These are phyloP conservation scores for Arctostaphylos glauca DNA, from an alignment of 148 eudicot genomes.

Conservation along the genomic window DNA sequence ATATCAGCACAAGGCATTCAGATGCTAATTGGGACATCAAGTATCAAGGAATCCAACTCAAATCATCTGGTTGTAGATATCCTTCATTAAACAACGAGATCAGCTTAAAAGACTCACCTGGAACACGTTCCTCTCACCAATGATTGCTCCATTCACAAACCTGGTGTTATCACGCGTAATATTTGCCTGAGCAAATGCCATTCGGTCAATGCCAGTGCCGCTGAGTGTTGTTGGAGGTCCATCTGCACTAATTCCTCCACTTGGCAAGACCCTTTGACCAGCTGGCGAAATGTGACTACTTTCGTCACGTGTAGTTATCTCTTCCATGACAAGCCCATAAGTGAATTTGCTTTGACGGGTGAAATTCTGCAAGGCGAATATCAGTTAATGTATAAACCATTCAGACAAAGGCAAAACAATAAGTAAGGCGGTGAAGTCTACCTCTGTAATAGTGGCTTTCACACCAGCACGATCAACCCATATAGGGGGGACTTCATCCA, in stretches of 20 bases:
- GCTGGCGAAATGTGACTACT: constrained; percentile 66
- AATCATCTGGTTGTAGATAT: neutral
- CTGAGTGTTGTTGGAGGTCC: constrained; percentile 99
- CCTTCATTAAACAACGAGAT: neutral
- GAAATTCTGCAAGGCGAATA: constrained; percentile 53
- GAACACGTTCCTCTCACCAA: constrained; percentile 95
- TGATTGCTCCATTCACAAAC: constrained; percentile 92
- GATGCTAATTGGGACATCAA: neutral
- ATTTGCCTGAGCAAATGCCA: constrained; percentile 92
- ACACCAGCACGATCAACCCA: constrained; percentile 93
- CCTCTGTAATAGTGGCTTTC: constrained; percentile 93
- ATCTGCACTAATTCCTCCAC: constrained; percentile 91
- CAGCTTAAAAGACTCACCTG: constrained; percentile 51
- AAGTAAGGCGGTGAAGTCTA: constrained; percentile 13
- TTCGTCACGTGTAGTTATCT: constrained; percentile 89
- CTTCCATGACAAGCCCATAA: constrained; percentile 93
- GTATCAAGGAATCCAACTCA: neutral
- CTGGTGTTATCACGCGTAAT: constrained; percentile 91
- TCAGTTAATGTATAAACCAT: neutral
- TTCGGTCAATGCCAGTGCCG: constrained; percentile 86
- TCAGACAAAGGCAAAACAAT: neutral
- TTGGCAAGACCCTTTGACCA: constrained; percentile 92
- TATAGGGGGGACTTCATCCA: constrained; percentile 94
- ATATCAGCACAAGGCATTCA: neutral
- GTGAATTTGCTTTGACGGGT: constrained; percentile 95